These are phyloP conservation scores for Solanum appendiculatum DNA, from an alignment of 257 asterid species.

Conservation along the genomic window DNA sequence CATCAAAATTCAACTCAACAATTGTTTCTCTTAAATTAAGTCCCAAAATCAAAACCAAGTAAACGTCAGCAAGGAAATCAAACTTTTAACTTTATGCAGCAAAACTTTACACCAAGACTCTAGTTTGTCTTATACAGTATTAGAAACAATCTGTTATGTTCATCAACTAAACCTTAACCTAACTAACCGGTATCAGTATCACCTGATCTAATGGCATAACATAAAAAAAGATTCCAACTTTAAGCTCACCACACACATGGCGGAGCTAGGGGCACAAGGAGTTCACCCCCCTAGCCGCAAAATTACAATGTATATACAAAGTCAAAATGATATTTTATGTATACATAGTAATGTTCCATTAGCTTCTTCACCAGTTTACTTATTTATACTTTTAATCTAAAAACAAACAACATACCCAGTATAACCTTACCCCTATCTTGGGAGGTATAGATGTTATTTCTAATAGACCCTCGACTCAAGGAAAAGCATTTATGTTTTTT, in stretches of 20 bases:
- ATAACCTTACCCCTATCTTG: no score
- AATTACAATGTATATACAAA: neutral
- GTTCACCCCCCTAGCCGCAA: neutral
- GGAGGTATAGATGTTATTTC: no score
- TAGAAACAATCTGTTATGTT: neutral
- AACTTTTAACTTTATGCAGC: neutral
- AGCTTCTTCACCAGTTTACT: neutral
- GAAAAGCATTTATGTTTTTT: neutral
- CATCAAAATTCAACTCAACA: neutral
- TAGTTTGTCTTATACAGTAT: neutral
- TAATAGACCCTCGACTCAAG: neutral
- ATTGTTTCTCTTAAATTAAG: neutral
- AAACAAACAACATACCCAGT: neutral
- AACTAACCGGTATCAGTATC: neutral
- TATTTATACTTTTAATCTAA: neutral
- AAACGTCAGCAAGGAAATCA: neutral
- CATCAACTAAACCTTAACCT: neutral
- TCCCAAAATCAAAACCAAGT: neutral
- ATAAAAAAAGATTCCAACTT: neutral
- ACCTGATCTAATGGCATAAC: neutral
- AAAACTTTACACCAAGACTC: neutral
- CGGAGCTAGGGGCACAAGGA: neutral
- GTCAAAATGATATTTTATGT: neutral
- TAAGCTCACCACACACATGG: neutral
- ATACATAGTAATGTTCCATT: neutral